Evolutionary conservation across 176 grass and related monocot species (phyloP).

Genomic region (Hsuehochloa calcarea): DNA sequence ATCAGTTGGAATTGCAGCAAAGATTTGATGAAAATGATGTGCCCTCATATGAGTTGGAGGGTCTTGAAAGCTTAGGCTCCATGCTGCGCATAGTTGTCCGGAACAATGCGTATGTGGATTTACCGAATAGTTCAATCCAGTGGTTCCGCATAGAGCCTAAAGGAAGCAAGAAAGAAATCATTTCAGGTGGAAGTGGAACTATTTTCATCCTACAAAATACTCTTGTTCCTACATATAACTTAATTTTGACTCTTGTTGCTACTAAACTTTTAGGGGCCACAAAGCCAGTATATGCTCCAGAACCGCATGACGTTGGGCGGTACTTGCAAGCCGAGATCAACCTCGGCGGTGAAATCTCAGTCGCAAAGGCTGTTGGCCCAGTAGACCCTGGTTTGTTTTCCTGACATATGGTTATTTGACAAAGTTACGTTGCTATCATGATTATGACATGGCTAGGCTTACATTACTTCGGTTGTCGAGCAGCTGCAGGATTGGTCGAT

Average conservation of each 20-base stretch:
- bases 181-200: conserved; percentile 65
- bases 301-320: conserved; percentile 71
- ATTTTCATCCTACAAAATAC: conserved; percentile 17
- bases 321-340: conserved; percentile 65
- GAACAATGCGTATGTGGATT: conserved; percentile 27
- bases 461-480: conserved; percentile 3
- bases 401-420: neutral
- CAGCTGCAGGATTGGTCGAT: conserved; percentile 72
- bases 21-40: conserved; percentile 27
- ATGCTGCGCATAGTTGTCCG: conserved; percentile 41
- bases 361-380: conserved; percentile 42
- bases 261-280: conserved; percentile 56
- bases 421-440: conserved; percentile 19
- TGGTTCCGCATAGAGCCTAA: conserved; percentile 65
- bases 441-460: conserved; percentile 11
- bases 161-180: conserved; percentile 63
- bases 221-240: neutral
- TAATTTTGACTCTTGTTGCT: neutral
- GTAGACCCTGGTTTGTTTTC: conserved; percentile 64
- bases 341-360: conserved; percentile 32
- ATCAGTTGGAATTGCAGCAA: conserved; percentile 45
- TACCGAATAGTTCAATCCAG: conserved; percentile 52
- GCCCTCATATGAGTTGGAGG: conserved; percentile 49
- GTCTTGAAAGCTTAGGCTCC: conserved; percentile 74
- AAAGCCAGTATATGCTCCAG: conserved; percentile 66